Percentiles rank a stretch among this genome's conserved stretches.
Conservation (phyloP, 805 yeast genomes). For the Metschnikowia cerradonensis region DNA sequence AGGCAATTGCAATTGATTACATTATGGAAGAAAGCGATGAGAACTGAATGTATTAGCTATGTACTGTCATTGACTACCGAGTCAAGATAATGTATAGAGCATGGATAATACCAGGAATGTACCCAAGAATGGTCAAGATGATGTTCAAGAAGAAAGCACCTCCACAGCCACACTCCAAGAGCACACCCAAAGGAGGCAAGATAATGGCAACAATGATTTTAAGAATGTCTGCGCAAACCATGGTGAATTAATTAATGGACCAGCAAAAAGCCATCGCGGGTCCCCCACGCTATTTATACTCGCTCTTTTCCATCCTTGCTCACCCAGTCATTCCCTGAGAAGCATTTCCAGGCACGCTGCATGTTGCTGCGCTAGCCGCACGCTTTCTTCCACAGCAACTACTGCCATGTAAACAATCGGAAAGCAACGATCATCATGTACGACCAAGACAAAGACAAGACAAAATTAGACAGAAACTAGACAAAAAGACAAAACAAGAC, state of each 20-base stretch:
- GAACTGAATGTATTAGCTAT: background rate
- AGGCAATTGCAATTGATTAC: too few species aligned
- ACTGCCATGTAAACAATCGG: background rate
- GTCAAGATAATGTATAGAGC: conserved; percentile 53
- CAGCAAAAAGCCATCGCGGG: background rate
- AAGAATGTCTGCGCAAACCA: conserved; percentile 49
- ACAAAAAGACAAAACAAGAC: too few species aligned
- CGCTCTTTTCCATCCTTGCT: background rate
- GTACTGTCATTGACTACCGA: conserved; percentile 5
- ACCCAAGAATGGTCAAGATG: conserved; percentile 66
- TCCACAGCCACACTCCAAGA: conserved; percentile 55
- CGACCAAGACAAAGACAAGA: too few species aligned
- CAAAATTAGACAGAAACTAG: too few species aligned
- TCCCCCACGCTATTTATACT: background rate
- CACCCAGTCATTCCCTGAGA: conserved; percentile 1
- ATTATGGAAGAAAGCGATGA: too few species aligned
- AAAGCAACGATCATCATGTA: background rate
- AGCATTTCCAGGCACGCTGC: conserved; percentile 1
- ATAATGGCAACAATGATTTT: conserved; percentile 50
- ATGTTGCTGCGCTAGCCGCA: conserved; percentile 1
- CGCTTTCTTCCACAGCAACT: background rate
- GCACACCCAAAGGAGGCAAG: conserved; percentile 62
- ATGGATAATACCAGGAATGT: conserved; percentile 70
- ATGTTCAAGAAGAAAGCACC: conserved; percentile 46
- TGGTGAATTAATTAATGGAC: background rate